Conservation (phyloP, 164 flowering plant species). For the Saururus chinensis region DNA sequence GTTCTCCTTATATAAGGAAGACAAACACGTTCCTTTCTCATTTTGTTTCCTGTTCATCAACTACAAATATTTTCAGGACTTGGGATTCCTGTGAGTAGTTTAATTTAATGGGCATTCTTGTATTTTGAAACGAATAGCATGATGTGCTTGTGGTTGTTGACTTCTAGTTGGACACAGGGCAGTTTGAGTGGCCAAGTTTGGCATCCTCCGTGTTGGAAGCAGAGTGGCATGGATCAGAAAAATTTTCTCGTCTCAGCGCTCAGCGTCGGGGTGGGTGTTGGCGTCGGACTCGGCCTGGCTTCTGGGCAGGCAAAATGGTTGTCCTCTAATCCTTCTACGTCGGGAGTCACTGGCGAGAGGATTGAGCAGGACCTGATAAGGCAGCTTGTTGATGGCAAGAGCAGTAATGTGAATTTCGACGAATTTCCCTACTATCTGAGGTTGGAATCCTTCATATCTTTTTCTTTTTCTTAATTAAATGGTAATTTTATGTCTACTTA, state of each 20-base stretch:
- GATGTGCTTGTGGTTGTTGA: too few relatives aligned
- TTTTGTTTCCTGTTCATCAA: too few relatives aligned
- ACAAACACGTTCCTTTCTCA: too few relatives aligned
- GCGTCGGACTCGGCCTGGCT: constrained; percentile 79
- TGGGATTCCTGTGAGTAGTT: too few relatives aligned
- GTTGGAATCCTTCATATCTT: constrained; percentile 15
- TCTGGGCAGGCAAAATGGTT: constrained; percentile 71
- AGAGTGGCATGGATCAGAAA: constrained; percentile 55
- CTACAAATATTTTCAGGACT: too few relatives aligned
- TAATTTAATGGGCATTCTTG: too few relatives aligned
- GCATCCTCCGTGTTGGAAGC: too few relatives aligned
- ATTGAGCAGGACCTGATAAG: constrained; percentile 70
- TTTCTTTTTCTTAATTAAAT: not conserved
- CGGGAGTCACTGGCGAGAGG: constrained; percentile 28
- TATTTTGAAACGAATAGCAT: too few relatives aligned
- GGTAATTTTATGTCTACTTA: not conserved
- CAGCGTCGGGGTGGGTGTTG: constrained; percentile 81
- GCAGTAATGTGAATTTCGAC: constrained; percentile 66
- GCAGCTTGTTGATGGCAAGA: constrained; percentile 57
- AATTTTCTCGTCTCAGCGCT: constrained; percentile 68
- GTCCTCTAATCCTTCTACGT: constrained; percentile 13
- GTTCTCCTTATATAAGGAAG: too few relatives aligned
- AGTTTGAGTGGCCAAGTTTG: too few relatives aligned
- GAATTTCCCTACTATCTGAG: constrained; percentile 82
- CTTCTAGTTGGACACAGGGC: too few relatives aligned